These are phyloP conservation scores for Naganishia albida DNA, from an alignment of 1,284 basidiomycete species.

Conservation along the genomic window DNA sequence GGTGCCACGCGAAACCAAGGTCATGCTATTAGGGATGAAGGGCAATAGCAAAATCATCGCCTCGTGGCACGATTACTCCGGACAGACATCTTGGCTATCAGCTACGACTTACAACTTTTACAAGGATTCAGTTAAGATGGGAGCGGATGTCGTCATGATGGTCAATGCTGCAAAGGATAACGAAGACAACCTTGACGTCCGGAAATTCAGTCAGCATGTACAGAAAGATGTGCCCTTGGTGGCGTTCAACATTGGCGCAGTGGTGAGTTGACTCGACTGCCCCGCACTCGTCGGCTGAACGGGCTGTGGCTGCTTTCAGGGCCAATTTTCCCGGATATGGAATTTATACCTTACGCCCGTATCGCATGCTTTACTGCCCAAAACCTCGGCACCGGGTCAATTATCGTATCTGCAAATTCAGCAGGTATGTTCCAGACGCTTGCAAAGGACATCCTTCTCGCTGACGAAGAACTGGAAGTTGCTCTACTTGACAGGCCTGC, in stretches of 20 bases:
- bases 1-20: conserved; percentile 60
- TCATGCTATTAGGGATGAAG: conserved; percentile 53
- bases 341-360: conserved; percentile 80
- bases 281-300: neutral
- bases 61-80: conserved; percentile 85
- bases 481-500: conserved; percentile 72
- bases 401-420: conserved; percentile 83
- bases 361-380: conserved; percentile 76
- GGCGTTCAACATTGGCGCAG: conserved; percentile 84
- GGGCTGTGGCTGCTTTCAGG: conserved; percentile 44
- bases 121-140: conserved; percentile 45
- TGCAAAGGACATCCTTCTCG: neutral
- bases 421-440: conserved; percentile 51
- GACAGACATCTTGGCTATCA: conserved; percentile 72
- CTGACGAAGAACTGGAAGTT: conserved; percentile 39
- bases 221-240: conserved; percentile 67
- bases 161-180: conserved; percentile 73
- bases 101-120: conserved; percentile 66
- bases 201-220: conserved; percentile 63
- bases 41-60: conserved; percentile 75
- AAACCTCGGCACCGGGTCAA: conserved; percentile 82
- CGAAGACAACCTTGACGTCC: conserved; percentile 75
- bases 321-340: conserved; percentile 81
- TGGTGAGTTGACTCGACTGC: conserved; percentile 38
- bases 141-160: conserved; percentile 77